Evolutionary conservation across 352 stramenopile genomes (phyloP), one percentile per base, ranked within the genome.

Genomic region (Phytophthora capsici): DNA sequence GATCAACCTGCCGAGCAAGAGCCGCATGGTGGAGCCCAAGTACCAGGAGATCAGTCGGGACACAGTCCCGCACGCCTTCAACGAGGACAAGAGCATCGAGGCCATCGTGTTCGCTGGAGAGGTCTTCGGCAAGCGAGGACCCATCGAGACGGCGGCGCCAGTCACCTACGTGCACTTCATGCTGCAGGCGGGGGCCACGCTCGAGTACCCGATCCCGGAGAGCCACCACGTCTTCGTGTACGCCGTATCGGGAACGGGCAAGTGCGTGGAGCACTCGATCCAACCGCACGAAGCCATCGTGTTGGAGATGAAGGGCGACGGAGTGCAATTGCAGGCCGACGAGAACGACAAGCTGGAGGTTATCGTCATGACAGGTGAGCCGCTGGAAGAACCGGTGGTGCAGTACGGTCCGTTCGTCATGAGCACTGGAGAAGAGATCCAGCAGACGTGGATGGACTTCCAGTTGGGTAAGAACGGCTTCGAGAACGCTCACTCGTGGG

Each of bases 351-450:
- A 57, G 2, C 43, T 89, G 12, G 74, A 90, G 66, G 74, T 84
- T 14, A 82, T 89, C 36, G 65, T 88, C 30, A 77, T 89, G 32
- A 77, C 59, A 1, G 80, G 83, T 7, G 13, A 89, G 58, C 80
- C 78, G 17, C 50, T 90, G 20, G 68, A 86, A 14, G 83, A 91
- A 47, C 75, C 77, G 0, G 71, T 90, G n/a, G 70, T 85, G 55
- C 82, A 88, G 63, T 78, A 91, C 60, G 84, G 83, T 16, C 82
- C 84, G 6, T 94, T 94, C 64, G 83, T 94, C 65, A 94, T 94
- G 85, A 89, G 70, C 16, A 84, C 68, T 0, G 38, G 61, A 3
- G 51, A 77, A 1, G 77, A 90, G 63, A 86, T 92, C 40, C 78
- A 63, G 8, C 43, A 88, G 37, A 84, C 81, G 50, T 69, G 80